Base-by-base conservation (phyloP, 1,139 yeast genomes). In the Debaryomyces robertsiae region DNA sequence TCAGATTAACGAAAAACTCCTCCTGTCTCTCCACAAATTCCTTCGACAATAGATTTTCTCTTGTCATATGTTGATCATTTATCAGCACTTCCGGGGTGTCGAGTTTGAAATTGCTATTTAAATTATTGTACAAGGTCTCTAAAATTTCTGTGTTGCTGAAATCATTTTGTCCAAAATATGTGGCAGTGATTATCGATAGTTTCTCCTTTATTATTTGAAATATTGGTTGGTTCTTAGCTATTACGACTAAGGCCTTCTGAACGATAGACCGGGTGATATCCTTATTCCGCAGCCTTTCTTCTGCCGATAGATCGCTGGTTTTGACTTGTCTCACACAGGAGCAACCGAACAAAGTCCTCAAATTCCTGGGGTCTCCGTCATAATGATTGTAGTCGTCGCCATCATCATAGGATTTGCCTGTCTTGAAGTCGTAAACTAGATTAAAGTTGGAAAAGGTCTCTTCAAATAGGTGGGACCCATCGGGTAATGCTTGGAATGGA, bases 401-500 rank as follows among this genome's bases (percentile, higher is more conserved):
- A 43, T 65, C 61, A 47, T 71, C 79, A 41, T 77, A 68, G 11
- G 82, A 74, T 30, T 59, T 61, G 24, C 72, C 67, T 28, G 67
- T 66, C 24, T 69, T 65, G 43, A 81, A 82, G 55, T 89, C 90
- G 57, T 82, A 86, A n/a, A 85, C 76, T 40, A 93, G 66, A 25
- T 95, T 90, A 64, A 93, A 93, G 57, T 89, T 89, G 29, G 96
- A 85, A 57, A 90, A 90, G 3, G 96, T 91, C 60, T 93, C 98
- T 58, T 90, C 95, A 56, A 84, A 93, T 38, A 62, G 79, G 61
- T 93, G 98, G 2, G 95, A 84, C 1, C 98, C 98, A 61, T 93
- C 98, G 0, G 98, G 98, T 27, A 93, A 68, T 2, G 97, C 95
- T 58, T 91, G 97, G 57, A 93, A 93, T 2, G 98, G 94, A 33